Evolutionary conservation across 2,329 filamentous ascomycete genomes (phyloP), one percentile per base, ranked within the genome.

Genomic region (Pyrenochaeta sp.): DNA sequence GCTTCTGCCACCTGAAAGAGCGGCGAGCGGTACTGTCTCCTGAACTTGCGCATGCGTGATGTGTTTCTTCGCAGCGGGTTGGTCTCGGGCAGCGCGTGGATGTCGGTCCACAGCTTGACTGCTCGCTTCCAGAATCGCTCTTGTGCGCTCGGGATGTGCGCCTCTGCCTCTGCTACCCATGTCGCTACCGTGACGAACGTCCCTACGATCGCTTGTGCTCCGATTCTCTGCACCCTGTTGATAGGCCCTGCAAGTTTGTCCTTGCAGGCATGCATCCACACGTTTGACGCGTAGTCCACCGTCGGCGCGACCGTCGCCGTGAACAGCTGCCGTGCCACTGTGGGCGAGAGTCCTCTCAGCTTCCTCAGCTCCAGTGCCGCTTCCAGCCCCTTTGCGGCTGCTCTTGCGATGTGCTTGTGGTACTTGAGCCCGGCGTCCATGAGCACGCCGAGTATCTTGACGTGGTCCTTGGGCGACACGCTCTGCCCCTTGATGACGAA

Each of bases 371-470:
- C 24, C 24, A 27, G 28, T 18, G 42, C 42, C 13, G 19, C 42
- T 29, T 40, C 48, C 2, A 36, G 44, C n/a, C 39, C 51, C 15
- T 51, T 51, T 35, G 40, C 40, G 6, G 52, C 52, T 22, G 40
- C 45, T 27, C 38, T 7, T 9, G 52, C 52, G 5, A 48, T 30
- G 32, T 57, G 41, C 19, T 14, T 23, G 24, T 55, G 47, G 38
- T 55, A 55, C 24, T 44, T 14, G 9, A 55, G 23, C 27, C 53
- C 41, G 27, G 53, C 43, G 41, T 58, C 39, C 11, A 53, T 37
- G 26, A 42, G 48, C 8, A 53, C 52, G 2, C 49, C 49, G 9
- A 55, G 46, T 15, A 58, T 18, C 29, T 51, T 58, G 18, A 53
- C 49, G 32, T 44, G 15, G 29, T 53, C 22, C 23, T 24, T 46